Conservation (phyloP, 2,329 filamentous ascomycete species). For the Pochonia chlamydosporia region DNA sequence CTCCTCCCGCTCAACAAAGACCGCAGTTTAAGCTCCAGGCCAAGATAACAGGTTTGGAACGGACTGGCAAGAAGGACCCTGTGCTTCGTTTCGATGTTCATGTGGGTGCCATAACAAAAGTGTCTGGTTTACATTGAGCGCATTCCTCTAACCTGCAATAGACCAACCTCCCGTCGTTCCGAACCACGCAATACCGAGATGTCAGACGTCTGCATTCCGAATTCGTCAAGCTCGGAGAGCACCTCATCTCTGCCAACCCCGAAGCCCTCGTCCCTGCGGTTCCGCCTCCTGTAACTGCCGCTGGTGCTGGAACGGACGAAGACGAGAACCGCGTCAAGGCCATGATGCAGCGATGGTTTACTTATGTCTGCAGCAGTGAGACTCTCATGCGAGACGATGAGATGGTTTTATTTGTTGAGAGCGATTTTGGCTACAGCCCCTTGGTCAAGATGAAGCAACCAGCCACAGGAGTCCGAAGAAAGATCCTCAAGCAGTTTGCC, state of each 20-base stretch:
- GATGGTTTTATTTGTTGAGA: conserved; percentile 97
- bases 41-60: conserved; percentile 89
- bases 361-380: conserved; percentile 86
- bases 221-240: conserved; percentile 92
- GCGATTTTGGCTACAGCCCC: conserved; percentile 95
- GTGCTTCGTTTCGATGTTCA: conserved; percentile 95
- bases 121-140: not conserved
- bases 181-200: conserved; percentile 96
- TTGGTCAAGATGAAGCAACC: conserved; percentile 95
- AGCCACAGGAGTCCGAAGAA: conserved; percentile 88
- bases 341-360: conserved; percentile 90
- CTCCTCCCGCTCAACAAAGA: conserved; percentile 52
- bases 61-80: conserved; percentile 91
- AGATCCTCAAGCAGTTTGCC: conserved; percentile 96
- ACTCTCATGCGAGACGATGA: conserved; percentile 93
- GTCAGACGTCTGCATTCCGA: conserved; percentile 93
- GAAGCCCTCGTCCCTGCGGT: conserved; percentile 92
- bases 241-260: conserved; percentile 95
- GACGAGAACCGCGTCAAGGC: conserved; percentile 87
- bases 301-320: conserved; percentile 92
- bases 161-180: conserved; percentile 98
- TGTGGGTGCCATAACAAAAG: conserved; percentile 44
- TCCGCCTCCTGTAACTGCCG: conserved; percentile 88
- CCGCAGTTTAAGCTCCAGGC: conserved; percentile 82
- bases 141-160: conserved; percentile 29